phyloP scores from a whole-genome alignment of 768 basidiomycete genomes.

The Mycena vulgaris region DNA sequence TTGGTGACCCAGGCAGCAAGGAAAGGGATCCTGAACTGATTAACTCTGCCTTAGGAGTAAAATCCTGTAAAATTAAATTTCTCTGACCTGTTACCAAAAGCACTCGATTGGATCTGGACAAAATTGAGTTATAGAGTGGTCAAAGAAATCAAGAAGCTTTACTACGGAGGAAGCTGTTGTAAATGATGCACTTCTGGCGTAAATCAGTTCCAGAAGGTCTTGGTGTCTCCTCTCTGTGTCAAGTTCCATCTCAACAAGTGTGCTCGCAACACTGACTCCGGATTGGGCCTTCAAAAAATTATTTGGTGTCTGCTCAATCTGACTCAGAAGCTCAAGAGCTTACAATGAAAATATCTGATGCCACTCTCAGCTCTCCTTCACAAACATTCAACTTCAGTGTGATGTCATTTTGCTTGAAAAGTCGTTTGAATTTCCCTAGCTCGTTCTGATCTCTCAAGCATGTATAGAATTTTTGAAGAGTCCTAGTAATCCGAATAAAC shows the following conservation, averaged over 20 bases:
- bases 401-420: too few species aligned
- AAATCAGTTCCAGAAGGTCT: conserved; percentile 4
- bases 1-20: background rate
- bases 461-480: too few species aligned
- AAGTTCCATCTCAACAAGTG: background rate
- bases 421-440: too few species aligned
- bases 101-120: background rate
- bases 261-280: background rate
- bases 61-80: background rate
- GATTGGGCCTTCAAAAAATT: background rate
- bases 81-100: background rate
- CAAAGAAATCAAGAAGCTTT: background rate
- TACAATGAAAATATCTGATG: too few species aligned
- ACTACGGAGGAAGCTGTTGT: background rate
- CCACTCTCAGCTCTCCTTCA: too few species aligned
- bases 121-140: background rate
- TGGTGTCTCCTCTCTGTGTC: background rate
- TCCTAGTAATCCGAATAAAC: too few species aligned
- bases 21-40: conserved; percentile 4
- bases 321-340: too few species aligned
- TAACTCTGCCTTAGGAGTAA: background rate
- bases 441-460: too few species aligned
- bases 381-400: too few species aligned
- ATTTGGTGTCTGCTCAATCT: too few species aligned
- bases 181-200: background rate